A percentile compares a stretch with the other conserved stretches of the same genome.
Evolutionary conservation across 805 yeast genomes (phyloP).

Genomic region (Hanseniaspora pseudoguilliermondii): DNA sequence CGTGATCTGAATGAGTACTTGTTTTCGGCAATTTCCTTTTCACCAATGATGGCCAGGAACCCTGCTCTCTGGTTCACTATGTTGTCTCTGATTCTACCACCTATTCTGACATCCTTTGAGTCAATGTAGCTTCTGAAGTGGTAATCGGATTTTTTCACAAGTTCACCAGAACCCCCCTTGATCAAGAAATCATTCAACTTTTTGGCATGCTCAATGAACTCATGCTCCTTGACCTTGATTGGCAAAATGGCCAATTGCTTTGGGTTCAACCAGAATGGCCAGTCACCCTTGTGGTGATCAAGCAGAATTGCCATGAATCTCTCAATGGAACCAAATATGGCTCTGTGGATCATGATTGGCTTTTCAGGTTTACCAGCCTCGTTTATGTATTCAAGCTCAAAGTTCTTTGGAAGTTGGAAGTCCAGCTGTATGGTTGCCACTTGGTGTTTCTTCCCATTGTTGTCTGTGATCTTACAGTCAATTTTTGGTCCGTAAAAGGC

Average conservation of each 20-base stretch:
- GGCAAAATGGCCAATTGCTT: slow-evolving; percentile 81
- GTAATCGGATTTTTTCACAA: slow-evolving; percentile 42
- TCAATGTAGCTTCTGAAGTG: slow-evolving; percentile 69
- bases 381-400: slow-evolving; percentile 55
- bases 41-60: slow-evolving; percentile 77
- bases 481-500: slow-evolving; percentile 94
- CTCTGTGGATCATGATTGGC: slow-evolving; percentile 94
- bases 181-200: slow-evolving; percentile 27
- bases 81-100: slow-evolving; percentile 70
- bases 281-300: slow-evolving; percentile 80
- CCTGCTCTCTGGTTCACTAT: slow-evolving; percentile 52
- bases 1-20: slow-evolving; percentile 54
- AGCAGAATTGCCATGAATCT: slow-evolving; percentile 81
- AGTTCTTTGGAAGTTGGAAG: slow-evolving; percentile 82
- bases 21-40: slow-evolving; percentile 53
- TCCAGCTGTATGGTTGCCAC: slow-evolving; percentile 93
- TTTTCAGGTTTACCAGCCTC: slow-evolving; percentile 40
- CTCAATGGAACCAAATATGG: slow-evolving; percentile 89
- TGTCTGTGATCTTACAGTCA: slow-evolving; percentile 72
- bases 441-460: slow-evolving; percentile 71
- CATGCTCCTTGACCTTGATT: slow-evolving; percentile 45
- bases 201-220: slow-evolving; percentile 37
- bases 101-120: slow-evolving; percentile 61
- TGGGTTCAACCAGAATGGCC: slow-evolving; percentile 98
- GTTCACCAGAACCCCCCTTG: slow-evolving; percentile 28